Base-by-base conservation (phyloP, 305 asterid species). In the Withania somnifera region DNA sequence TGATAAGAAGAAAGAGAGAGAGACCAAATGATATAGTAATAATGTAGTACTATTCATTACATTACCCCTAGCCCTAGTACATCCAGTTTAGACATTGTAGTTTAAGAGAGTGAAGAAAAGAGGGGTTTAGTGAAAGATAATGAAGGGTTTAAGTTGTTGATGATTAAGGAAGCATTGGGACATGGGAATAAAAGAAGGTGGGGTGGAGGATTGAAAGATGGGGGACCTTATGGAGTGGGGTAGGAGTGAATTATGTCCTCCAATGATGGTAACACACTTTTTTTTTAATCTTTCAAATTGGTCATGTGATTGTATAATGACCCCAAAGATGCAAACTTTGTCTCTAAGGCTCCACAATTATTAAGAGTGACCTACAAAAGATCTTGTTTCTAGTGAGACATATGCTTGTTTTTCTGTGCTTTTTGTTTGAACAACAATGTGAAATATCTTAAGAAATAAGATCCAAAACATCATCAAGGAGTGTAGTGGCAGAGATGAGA, bases 201-300 rank as follows among this genome's bases (percentile, higher is more conserved):
- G 89, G 34, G 82, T 85, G 34, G 81, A 64, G 87, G 36, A 15
- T 73, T 47, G 38, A 73, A n/a, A 73, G 54, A 75, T 6, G 80
- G 36, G 91, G 88, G 58, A 7, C 82, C 61, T 47, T 6, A 77
- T 22, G 77, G 81, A 82, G 86, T 89, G 91, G 90, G 47, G 82
- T 86, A 32, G 84, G 84, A 69, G 87, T 87, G 71, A 81, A 84
- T 84, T 36, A 68, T 80, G 88, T 84, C 84, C 80, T 90, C 93
- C 94, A 87, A 83, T 92, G 93, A 90, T 90, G 92, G 92, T 80
- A 85, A 87, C 90, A 83, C 84, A n/a, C 89, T 87, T 90, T 80
- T 71, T 32, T 66, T 14, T 14, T 63, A n/a, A 63, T 63, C 71
- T 63, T 63, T 63, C 71, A 63, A 63, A 15, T 69, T 57, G 38